Evolutionary conservation across 441 rosid species (phyloP), one percentile per base, ranked within the genome.

Genomic region (Gossypium schwendimanii): DNA sequence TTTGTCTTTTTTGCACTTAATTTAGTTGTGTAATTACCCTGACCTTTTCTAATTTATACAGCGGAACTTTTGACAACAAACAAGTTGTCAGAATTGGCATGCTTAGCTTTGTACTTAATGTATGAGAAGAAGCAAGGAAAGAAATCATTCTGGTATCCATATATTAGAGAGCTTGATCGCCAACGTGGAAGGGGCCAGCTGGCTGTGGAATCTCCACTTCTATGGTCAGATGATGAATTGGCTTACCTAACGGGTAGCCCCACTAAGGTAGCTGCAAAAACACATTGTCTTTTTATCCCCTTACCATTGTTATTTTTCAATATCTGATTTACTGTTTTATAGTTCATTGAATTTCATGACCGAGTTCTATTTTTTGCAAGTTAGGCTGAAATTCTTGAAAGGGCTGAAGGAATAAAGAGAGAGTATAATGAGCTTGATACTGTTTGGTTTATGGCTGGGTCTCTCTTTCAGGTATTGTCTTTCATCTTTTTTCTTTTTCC

Each of bases 401-500:
- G 97, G 81, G 92, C 89, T 47, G 91, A 85, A 75, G 97, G 97
- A 76, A 94, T 94, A 73, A 90, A 76, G 78, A 87, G 91, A 83
- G 94, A 90, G 72, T 92, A 90, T 72, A 79, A 83, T 70, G 97
- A 94, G 85, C 95, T 94, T 18, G 98, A 91, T 82, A 91, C 97
- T 36, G 97, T 94, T 73, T 94, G 97, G 98, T 94, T 94, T 82
- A 92, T 94, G 98, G 96, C 95, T 75, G 98, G 98, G 68, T 94
- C 98, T 72, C 83, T 90, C 77, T 94, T 94, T 89, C 98, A 92
- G 97, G 97, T 92, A 79, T 72, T 9, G 50, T 31, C 52, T 62
- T 72, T 53, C 41, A 6, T 41, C 47, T 9, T 41, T 41, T 41
- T 68, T 21, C 7, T 70, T 49, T 74, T 75, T 53, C 26, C 52